Conservation (phyloP, 805 yeast species). For the Isabelozyma pseudorhagii region DNA sequence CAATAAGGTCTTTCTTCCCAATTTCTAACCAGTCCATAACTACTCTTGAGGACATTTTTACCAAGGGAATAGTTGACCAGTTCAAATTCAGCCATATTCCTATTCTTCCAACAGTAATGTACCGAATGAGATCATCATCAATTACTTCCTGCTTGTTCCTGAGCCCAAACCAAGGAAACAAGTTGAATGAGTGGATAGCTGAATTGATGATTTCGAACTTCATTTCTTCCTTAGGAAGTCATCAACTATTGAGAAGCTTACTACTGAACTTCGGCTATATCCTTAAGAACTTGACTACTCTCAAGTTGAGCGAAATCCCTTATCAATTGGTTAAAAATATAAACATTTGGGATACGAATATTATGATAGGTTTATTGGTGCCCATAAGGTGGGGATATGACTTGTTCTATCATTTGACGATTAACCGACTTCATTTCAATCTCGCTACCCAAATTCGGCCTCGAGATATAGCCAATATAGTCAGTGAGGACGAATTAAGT, state of each 20-base stretch:
- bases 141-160: conserved; percentile 24
- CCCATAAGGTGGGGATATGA: conserved; percentile 39
- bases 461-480: conserved; percentile 29
- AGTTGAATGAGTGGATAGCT: conserved; percentile 19
- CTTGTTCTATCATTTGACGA: conserved; percentile 25
- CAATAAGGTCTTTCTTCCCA: conserved; percentile 1
- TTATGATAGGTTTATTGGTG: conserved; percentile 30
- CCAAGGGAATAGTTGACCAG: conserved; percentile 31
- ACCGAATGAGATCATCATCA: conserved; percentile 34
- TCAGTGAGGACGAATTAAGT: conserved; percentile 17
- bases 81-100: conserved; percentile 36
- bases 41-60: conserved; percentile 27
- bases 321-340: conserved; percentile 15
- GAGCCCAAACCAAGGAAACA: conserved; percentile 4
- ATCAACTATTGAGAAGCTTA: conserved; percentile 18
- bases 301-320: not conserved
- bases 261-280: not conserved
- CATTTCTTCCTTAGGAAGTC: conserved; percentile 35
- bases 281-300: not conserved
- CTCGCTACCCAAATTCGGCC: conserved; percentile 26
- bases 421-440: conserved; percentile 31
- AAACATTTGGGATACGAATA: conserved; percentile 25
- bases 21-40: conserved; percentile 4
- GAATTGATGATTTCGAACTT: conserved; percentile 37
- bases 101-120: conserved; percentile 35